Base-by-base conservation (phyloP, 2,329 filamentous ascomycete genomes). In the Penicillium sp. region DNA sequence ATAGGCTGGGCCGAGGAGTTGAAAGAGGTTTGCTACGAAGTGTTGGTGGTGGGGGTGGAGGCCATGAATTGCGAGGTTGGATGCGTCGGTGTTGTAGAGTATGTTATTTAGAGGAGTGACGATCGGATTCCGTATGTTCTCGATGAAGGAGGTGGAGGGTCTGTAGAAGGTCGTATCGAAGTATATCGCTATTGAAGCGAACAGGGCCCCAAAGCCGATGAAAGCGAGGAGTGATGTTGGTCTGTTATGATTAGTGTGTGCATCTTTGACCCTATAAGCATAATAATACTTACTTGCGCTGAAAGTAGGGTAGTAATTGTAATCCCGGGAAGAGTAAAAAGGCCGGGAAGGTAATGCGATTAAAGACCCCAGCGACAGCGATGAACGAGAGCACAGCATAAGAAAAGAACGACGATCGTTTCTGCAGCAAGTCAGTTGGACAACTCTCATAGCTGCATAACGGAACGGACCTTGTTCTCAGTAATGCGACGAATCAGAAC, bases 341-440 rank as follows among this genome's bases (percentile, higher is more conserved):
- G 13, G 92, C 93, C 42, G 93, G 93, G 71, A 97, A 97, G 9
- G 94, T 99, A 66, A 97, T 96, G 60, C 94, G 85, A 74, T 97
- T 99, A 75, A 99, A 99, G 53, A 93, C 77, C 45, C 94, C 94
- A 65, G 94, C 88, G 13, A 96, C 87, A 47, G 84, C 80, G 49
- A 96, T 84, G 56, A 92, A 85, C 28, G 90, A 90, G 38, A 99
- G 83, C 39, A 94, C 79, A 38, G 84, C 81, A 52, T 88, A 91
- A 18, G 91, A 86, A 62, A 90, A 77, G 51, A 90, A 78, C 44
- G 90, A 89, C 51, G 89, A 87, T 65, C 83, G 84, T 74, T 91
- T 84, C 84, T 90, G 69, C 52, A 53, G 21, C 23, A 28, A 45
- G 46, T 55, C 21, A 52, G 50, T 34, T 42, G 29, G 24, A 45